phyloP scores from a whole-genome alignment of 2,329 filamentous ascomycete species.

The Cladorrhinum sp. region DNA sequence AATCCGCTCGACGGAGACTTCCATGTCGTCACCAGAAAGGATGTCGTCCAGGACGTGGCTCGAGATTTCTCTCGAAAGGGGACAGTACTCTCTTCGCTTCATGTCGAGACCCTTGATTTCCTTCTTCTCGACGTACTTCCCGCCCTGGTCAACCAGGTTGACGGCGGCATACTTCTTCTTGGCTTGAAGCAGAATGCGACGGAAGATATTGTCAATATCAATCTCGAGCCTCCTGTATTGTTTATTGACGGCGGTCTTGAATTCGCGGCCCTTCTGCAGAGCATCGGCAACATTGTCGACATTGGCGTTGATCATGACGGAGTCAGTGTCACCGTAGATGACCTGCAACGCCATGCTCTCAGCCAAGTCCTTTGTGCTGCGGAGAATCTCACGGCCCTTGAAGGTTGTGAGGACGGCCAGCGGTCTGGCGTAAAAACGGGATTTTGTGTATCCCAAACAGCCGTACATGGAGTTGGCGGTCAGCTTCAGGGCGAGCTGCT shows the following conservation, averaged over 20 bases:
- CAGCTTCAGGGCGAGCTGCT: constrained; percentile 92
- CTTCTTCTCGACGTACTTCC: constrained; percentile 89
- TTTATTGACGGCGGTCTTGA: constrained; percentile 93
- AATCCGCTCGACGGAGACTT: constrained; percentile 81
- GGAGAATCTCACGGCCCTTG: constrained; percentile 95
- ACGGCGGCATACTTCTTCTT: constrained; percentile 99
- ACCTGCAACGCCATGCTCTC: constrained; percentile 89
- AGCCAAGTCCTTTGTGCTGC: constrained; percentile 91
- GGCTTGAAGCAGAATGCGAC: constrained; percentile 86
- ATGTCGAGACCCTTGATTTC: constrained; percentile 98
- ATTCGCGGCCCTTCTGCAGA: constrained; percentile 86
- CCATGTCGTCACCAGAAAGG: constrained; percentile 87
- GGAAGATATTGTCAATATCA: constrained; percentile 96
- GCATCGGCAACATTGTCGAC: constrained; percentile 90
- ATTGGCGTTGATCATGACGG: constrained; percentile 99
- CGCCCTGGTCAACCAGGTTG: constrained; percentile 84
- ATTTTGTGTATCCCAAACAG: constrained; percentile 94
- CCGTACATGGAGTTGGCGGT: constrained; percentile 99
- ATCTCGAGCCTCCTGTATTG: constrained; percentile 91
- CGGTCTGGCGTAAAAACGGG: constrained; percentile 93
- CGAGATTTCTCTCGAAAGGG: constrained; percentile 91
- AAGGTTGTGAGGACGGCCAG: constrained; percentile 93
- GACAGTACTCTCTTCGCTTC: constrained; percentile 95
- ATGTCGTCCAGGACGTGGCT: constrained; percentile 89
- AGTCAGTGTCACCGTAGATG: constrained; percentile 98